Base-by-base conservation (phyloP, 2,329 filamentous ascomycete genomes). In the Purpureocillium lavendulum region DNA sequence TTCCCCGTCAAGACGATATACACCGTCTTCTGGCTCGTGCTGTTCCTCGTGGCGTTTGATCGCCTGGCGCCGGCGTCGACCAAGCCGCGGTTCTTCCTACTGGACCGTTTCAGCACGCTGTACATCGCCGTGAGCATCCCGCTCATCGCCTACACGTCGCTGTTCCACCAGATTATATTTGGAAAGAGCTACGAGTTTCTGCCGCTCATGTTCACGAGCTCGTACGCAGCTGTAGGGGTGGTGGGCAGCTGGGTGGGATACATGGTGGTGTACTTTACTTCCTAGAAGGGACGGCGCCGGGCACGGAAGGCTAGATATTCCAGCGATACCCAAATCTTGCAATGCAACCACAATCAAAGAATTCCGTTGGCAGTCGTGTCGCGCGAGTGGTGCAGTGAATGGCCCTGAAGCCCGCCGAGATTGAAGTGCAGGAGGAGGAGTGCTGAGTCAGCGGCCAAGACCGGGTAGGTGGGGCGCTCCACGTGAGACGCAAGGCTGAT, bases 221-320 rank as follows among this genome's bases (percentile, higher is more conserved):
- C 86, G 11, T 98, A 97, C 61, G 87, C 84, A 28, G 92, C 92
- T 4, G 70, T 97, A 42, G 92, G 92, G n/a, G 89, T 97, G 1
- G 80, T 96, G 14, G 88, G 87, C 3, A 97, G 92, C 64, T 97
- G 90, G 90, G 54, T 96, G 31, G 89, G 92, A 9, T 96, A 95
- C 59, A 78, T 89, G 67, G 85, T 94, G 26, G 88, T 97, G 37
- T 97, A 90, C 64, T 89, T 96, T 53, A 70, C 72, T 7, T 73
- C 71, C 28, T 76, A 55, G 14, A 30, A 35, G 33, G 16, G 36
- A 29, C 29, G 17, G 21, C 13, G 29, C 10, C 18, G 5, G 14
- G 15, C 16, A 14, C 8, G 16, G 31, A 29, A 35, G 37, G 38
- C 15, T 17, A 26, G 18, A 14, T 15, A 8, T 12, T 38, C 15